Percentiles rank a stretch among this genome's conserved stretches.
These are phyloP conservation scores for Dryas alaskensis DNA, from an alignment of 306 rosid genomes.

Conservation along the genomic window DNA sequence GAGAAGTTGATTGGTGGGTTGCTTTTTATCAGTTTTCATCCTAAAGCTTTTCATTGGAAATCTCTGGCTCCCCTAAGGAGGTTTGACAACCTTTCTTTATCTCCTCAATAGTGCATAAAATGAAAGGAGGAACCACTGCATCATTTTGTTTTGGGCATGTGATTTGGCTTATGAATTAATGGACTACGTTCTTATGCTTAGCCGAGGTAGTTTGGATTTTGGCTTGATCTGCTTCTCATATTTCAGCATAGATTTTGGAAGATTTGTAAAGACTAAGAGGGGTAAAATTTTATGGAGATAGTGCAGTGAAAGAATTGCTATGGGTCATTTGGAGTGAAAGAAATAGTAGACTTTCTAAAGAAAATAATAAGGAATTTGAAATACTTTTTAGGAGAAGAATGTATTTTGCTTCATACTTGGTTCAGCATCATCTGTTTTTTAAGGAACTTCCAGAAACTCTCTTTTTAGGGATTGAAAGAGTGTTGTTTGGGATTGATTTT, in stretches of 20 bases:
- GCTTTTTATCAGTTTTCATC: no score
- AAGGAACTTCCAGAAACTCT: neutral
- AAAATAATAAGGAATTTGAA: neutral
- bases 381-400: neutral
- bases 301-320: no score
- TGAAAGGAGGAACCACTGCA: neutral
- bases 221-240: neutral
- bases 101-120: no score
- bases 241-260: neutral
- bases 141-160: neutral
- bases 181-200: neutral
- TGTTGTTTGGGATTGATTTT: neutral
- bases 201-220: neutral
- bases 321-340: neutral
- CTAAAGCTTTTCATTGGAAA: no score
- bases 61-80: no score
- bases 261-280: no score
- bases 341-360: neutral
- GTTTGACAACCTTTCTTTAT: no score
- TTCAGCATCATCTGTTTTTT: neutral
- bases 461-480: neutral
- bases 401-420: neutral
- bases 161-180: neutral
- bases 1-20: no score
- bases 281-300: no score